Base-by-base conservation (phyloP, 306 rosid genomes). In the Boehmeria nivea region DNA sequence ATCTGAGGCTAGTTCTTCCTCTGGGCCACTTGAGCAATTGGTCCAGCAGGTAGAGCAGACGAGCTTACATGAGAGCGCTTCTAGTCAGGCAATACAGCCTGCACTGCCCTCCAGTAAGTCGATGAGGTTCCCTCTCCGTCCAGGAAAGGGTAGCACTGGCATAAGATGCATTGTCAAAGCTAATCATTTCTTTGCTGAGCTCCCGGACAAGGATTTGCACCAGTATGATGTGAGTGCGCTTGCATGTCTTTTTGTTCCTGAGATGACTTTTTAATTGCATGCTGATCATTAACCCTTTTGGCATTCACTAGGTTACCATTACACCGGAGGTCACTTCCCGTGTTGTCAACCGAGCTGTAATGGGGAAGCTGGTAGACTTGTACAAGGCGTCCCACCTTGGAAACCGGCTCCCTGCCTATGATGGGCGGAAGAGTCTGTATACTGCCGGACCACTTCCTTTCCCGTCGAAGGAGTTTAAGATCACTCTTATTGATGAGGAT, bases 361-460 rank as follows among this genome's bases (percentile, higher is more conserved):
- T 93, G 89, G 72, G 62, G 20, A 87, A 87, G 58, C 63, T 93
- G 11, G 99, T 93, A 26, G 78, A 31, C 64, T 57, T 72, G 37
- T 87, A 87, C 51, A 70, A 69, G n/a, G 99, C 76, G 21, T 75
- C 99, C 31, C 94, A 83, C 65, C 67, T 93, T 17, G 96, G 95
- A 46, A 80, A 47, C 61, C 73, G 99, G 12, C 96, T 87, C 43
- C 99, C 96, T 34, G 99, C 84, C 3, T 93, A 93, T 77, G 99
- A 93, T 75, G 99, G 99, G 1, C 77, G 99, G 3, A 93, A 93
- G 75, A 93, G 99, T 54, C 79, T 93, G 8, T 93, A 93, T 38
- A 93, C 99, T 42, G 96, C 96, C 33, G 96, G 99, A 6, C 84
- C 96, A 0, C 94, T 93, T 13, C 99, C 99, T 42, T 93, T 93